These are phyloP conservation scores for Diophrys appendiculata DNA, from an alignment of 73 alveolate genomes.

Conservation along the genomic window DNA sequence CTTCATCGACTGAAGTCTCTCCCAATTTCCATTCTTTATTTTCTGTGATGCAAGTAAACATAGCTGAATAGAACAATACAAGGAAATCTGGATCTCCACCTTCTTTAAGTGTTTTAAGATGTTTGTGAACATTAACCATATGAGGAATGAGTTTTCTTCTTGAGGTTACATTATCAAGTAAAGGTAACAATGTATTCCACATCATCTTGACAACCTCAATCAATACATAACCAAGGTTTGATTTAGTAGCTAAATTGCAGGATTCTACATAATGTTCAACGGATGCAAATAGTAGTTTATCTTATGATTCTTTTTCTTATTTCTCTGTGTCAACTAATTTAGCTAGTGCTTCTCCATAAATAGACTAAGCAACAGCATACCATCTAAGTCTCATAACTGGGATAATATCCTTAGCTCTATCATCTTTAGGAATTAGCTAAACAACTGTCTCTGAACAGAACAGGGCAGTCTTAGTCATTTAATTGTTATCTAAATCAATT, in stretches of 20 bases:
- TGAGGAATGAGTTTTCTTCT: conserved; percentile 78
- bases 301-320: conserved; percentile 94
- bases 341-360: conserved; percentile 92
- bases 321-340: conserved; percentile 93
- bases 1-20: conserved; percentile 95
- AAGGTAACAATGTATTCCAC: conserved; percentile 83
- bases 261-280: conserved; percentile 83
- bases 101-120: conserved; percentile 68
- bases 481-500: conserved; percentile 71
- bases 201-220: conserved; percentile 75
- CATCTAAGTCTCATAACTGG: conserved; percentile 93
- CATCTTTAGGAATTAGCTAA: conserved; percentile 21
- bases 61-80: conserved; percentile 83
- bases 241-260: conserved; percentile 76
- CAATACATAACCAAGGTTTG: conserved; percentile 72
- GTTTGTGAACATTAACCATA: conserved; percentile 57
- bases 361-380: conserved; percentile 95
- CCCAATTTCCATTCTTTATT: conserved; percentile 97
- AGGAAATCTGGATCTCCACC: conserved; percentile 96
- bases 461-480: conserved; percentile 84
- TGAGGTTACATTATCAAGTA: conserved; percentile 69
- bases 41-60: conserved; percentile 90
- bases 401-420: conserved; percentile 42
- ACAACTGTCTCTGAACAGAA: conserved; percentile 90
- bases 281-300: conserved; percentile 74